Base-by-base conservation (phyloP, 768 basidiomycete genomes). In the Sarcodon aspratus region DNA sequence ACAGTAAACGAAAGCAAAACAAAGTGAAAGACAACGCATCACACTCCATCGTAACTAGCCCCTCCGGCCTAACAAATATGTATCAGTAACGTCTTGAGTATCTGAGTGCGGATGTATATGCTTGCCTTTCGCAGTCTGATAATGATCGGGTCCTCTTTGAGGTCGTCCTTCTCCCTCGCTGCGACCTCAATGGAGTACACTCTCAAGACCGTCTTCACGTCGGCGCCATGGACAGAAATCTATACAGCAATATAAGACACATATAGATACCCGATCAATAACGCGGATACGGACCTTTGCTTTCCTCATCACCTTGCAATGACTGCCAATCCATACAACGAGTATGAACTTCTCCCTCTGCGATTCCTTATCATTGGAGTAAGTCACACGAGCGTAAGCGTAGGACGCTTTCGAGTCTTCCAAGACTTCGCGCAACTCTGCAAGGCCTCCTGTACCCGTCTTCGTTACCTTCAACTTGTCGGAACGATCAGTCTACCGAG, bases 161-260 rank as follows among this genome's bases (percentile, higher is more conserved):
- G 66, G 65, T 96, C 93, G 47, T 85, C 83, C 62, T 75, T 78
- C 62, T 89, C 83, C 47, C 76, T 74, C 34, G 92, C 92, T 11
- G 88, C 74, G 50, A 97, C 88, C 58, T 96, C 91, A 59, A 96
- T 84, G 46, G 89, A 89, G 68, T 74, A 93, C 51, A 69, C 76
- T 53, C 80, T 76, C 57, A 97, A 66, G 49, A 84, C 80, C 44
- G 68, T 61, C 70, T 96, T 95, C 66, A 96, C 90, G 67, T 91
- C 83, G 54, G 86, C 85, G 21, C 81, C 60, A 60, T 97, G 93
- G 3, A 97, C 92, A 50, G 93, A 95, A 59, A 95, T 86, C 91
- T 94, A 57, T 36, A 40, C 37, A 37, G 2, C 35, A 18, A 15
- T 33, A 31, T 40, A 27, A 31, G 48, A 15, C 40, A 7, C 45